Base-by-base conservation (phyloP, 345 rosid species). In the Turnera subulata region DNA sequence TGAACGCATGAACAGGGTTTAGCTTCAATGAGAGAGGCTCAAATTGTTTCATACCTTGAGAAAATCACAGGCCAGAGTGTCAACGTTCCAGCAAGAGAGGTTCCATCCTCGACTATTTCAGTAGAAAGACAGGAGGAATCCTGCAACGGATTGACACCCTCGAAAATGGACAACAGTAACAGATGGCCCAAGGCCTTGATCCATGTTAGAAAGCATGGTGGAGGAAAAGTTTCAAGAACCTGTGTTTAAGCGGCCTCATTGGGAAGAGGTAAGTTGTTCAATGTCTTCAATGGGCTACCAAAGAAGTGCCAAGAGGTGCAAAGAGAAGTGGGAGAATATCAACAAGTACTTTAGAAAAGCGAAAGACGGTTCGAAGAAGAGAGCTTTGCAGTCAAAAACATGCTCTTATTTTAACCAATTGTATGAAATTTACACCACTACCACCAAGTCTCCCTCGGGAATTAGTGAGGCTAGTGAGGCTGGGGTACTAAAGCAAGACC, bases 251-350 rank as follows among this genome's bases (percentile, higher is more conserved):
- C 80, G 71, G 15, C 67, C 71, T 25, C 53, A 75, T 9, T 78
- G 83, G 78, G 83, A 75, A 39, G 80, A 78, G 49, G 73, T 69
- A 16, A 68, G 80, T 39, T 46, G 61, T 50, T 54, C 54, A 33
- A 75, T 78, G 80, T 64, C 56, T 48, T 69, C 78, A 15, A 51
- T 63, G 63, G 83, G 83, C 16, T 78, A 75, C 18, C 71, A 60
- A 38, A 75, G 80, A 64, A 69, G 76, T 69, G 83, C 80, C 23
- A 75, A 63, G 63, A 72, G 70, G 46, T 78, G 79, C 63, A 78
- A 78, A 68, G 77, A 78, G 53, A 78, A 78, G 44, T 78, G 82
- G 82, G 82, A 78, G 57, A 78, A 78, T 59, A 74, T 75, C 21
- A 78, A 75, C 69, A 78, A 75, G 56, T 78, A 78, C 45, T 78